Evolutionary conservation across 371 early-diverging fungal genomes (phyloP).

Genomic region (Nematocida ausubeli): DNA sequence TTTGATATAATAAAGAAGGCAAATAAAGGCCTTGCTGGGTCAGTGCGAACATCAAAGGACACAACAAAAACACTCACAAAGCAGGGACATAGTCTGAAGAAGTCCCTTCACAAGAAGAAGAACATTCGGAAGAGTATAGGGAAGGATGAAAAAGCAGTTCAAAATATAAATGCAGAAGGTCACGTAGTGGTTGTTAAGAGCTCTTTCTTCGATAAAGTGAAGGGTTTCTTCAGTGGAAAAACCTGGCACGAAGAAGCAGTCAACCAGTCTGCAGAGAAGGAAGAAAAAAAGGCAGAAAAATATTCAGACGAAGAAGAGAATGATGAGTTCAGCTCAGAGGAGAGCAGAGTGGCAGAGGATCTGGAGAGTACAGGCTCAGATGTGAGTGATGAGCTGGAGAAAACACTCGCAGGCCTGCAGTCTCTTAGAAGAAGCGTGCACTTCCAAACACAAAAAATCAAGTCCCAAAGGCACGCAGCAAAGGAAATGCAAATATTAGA

Average conservation of each 20-base stretch:
- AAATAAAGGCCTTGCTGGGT: constrained; percentile 29
- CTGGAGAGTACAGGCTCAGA: constrained; percentile 25
- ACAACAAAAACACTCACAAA: constrained; percentile 36
- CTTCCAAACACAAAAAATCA: constrained; percentile 43
- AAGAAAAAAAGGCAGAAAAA: neutral
- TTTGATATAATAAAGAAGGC: constrained; percentile 27
- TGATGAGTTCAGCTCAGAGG: neutral
- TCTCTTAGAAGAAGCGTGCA: constrained; percentile 20
- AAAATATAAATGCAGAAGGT: constrained; percentile 12
- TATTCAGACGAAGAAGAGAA: neutral
- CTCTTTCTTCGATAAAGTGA: constrained; percentile 24
- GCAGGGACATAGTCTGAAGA: constrained; percentile 8
- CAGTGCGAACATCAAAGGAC: constrained; percentile 34
- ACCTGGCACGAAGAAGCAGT: neutral
- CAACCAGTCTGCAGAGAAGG: neutral
- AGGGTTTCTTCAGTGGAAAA: constrained; percentile 1
- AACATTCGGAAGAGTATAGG: constrained; percentile 20
- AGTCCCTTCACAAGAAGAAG: constrained; percentile 26
- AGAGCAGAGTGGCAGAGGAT: neutral
- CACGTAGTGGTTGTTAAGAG: constrained; percentile 14
- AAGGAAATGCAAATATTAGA: constrained; percentile 49
- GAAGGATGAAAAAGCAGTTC: neutral
- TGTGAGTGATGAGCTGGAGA: constrained; percentile 45
- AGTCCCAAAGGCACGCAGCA: constrained; percentile 40
- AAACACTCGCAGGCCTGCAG: constrained; percentile 44